Evolutionary conservation across 768 basidiomycete genomes (phyloP), one percentile per base, ranked within the genome.

Genomic region (Naematelia aurantialba): DNA sequence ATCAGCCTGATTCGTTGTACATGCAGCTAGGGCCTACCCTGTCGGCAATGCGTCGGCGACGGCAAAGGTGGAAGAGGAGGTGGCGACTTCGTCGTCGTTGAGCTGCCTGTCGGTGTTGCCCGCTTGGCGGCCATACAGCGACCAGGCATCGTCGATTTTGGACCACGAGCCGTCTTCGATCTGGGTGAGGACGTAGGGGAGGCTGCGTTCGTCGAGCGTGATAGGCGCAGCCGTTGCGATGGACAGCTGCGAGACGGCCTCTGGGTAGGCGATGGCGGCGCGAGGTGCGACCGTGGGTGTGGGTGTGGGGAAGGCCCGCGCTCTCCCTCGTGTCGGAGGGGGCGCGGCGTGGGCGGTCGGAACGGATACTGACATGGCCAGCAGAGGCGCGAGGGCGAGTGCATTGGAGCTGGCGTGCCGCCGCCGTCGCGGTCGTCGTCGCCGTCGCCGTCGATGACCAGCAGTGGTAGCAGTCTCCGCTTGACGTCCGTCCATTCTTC

Each of bases 1-100:
- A 46, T 75, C 44, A 19, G 68, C 58, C 10, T 70, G 52, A 13
- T 70, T 66, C 22, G 75, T 60, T 12, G 66, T 62, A 61, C 67
- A 74, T 1, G 57, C 25, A 21, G 21, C 21, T 34, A 2, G 50
- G 42, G 49, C 58, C 57, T 26, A 22, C n/a, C 52, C 21, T 17
- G 45, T 62, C 53, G 21, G 64, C 59, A 29, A 59, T 51, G 49
- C 58, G 50, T 2, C 52, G 50, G 26, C 30, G 14, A 27, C 34
- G 19, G 52, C 27, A 30, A 52, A 31, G 29, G 30, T 30, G 17
- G 19, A 10, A 26, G 52, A 30, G 52, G 22, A 31, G 29, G 52
- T 5, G 2, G 30, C 29, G 52, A 34, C 48, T 25, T 14, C 5
- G 27, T 29, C 25, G 52, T 3, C 25, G 8, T 14, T 3, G 5